phyloP scores from a whole-genome alignment of 2,329 filamentous ascomycete species.

The Tetracladium maxilliforme region DNA sequence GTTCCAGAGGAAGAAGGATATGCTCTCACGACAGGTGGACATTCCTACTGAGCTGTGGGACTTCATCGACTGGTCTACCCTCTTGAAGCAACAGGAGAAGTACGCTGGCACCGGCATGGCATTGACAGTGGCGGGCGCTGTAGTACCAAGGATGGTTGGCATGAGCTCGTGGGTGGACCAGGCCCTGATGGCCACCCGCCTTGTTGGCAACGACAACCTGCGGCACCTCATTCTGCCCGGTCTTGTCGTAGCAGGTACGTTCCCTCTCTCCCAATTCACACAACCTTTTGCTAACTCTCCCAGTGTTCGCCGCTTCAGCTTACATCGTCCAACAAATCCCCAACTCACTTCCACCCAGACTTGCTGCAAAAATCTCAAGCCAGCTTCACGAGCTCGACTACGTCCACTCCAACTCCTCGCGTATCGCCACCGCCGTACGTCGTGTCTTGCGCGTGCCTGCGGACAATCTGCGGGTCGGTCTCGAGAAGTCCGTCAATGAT shows the following conservation, averaged over 20 bases:
- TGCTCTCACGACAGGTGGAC: conserved; percentile 70
- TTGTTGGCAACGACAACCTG: conserved; percentile 70
- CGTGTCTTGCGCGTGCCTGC: conserved; percentile 80
- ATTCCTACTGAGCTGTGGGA: conserved; percentile 81
- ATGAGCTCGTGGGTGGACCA: conserved; percentile 84
- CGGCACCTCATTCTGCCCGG: conserved; percentile 70
- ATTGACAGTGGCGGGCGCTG: conserved; percentile 74
- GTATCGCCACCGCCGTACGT: conserved; percentile 75
- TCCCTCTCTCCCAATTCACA: conserved; percentile 2
- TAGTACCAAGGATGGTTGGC: conserved; percentile 70
- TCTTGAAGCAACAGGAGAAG: conserved; percentile 89
- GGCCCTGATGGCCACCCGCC: conserved; percentile 62
- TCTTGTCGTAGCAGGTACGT: conserved; percentile 64
- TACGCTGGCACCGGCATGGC: conserved; percentile 89
- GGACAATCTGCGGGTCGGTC: conserved; percentile 67
- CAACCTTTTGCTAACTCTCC: conserved; percentile 16
- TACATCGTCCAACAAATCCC: conserved; percentile 84
- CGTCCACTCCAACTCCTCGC: conserved; percentile 72
- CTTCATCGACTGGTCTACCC: conserved; percentile 75
- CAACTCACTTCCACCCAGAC: conserved; percentile 70
- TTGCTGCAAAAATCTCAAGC: conserved; percentile 70
- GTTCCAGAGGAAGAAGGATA: conserved; percentile 76
- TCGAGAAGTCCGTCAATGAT: conserved; percentile 77
- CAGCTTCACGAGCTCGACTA: conserved; percentile 80
- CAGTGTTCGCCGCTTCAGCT: conserved; percentile 59